A percentile compares a stretch with the other conserved stretches of the same genome.
Evolutionary conservation across 805 yeast genomes (phyloP).

Genomic region (Tetrapisispora fleetii): DNA sequence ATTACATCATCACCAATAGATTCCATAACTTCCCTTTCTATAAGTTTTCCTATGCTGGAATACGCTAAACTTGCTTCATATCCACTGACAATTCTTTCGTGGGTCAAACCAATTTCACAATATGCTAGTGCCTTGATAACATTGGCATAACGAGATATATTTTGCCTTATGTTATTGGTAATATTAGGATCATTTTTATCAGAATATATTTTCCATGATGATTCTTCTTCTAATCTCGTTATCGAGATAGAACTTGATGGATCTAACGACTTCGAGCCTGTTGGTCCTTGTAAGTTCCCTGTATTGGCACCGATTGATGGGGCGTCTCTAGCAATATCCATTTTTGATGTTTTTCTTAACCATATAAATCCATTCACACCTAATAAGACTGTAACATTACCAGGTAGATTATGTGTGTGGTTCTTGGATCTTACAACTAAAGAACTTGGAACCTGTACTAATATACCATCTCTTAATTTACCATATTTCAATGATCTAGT

Average conservation of each 20-base stretch:
- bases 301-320: slow-evolving; percentile 22
- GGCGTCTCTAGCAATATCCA: slow-evolving; percentile 24
- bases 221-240: slow-evolving; percentile 83
- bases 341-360: slow-evolving; percentile 59
- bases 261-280: slow-evolving; percentile 23
- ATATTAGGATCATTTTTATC: slow-evolving; percentile 74
- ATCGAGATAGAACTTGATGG: slow-evolving; percentile 45
- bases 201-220: slow-evolving; percentile 90
- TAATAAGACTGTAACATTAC: slow-evolving; percentile 79
- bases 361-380: slow-evolving; percentile 95
- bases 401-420: slow-evolving; percentile 84
- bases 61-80: slow-evolving; percentile 86
- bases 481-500: slow-evolving; percentile 95
- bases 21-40: slow-evolving; percentile 65
- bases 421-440: slow-evolving; percentile 76
- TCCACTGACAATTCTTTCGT: slow-evolving; percentile 64
- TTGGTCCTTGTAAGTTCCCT: slow-evolving; percentile 26
- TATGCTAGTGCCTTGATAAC: slow-evolving; percentile 74
- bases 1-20: slow-evolving; percentile 64
- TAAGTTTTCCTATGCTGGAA: slow-evolving; percentile 56
- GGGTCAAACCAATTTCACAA: slow-evolving; percentile 81
- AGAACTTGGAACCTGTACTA: slow-evolving; percentile 71
- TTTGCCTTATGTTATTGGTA: slow-evolving; percentile 48
- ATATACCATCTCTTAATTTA: slow-evolving; percentile 83
- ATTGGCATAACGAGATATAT: slow-evolving; percentile 77